phyloP scores from a whole-genome alignment of 208 protist genomes.

The Crithidia mellificae region DNA sequence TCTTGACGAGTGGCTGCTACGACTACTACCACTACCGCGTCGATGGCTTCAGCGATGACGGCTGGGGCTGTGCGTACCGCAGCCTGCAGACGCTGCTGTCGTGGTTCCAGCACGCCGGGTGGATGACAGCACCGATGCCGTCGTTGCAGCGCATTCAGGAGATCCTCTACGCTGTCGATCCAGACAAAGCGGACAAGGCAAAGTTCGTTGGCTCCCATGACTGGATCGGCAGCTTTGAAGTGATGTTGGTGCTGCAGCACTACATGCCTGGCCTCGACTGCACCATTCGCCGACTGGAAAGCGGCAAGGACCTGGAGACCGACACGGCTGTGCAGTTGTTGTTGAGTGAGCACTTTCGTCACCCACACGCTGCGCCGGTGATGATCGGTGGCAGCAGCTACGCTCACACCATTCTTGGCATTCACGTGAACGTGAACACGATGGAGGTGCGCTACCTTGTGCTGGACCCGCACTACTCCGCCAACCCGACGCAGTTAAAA shows the following conservation, averaged over 20 bases:
- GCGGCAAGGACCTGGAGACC: conserved; percentile 76
- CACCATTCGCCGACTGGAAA: conserved; percentile 84
- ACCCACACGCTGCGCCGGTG: conserved; percentile 79
- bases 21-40: conserved; percentile 96
- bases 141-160: conserved; percentile 83
- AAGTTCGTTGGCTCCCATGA: conserved; percentile 91
- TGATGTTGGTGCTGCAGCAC: conserved; percentile 89
- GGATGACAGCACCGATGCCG: conserved; percentile 52
- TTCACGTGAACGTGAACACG: conserved; percentile 85
- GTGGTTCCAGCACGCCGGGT: conserved; percentile 77
- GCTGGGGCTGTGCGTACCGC: conserved; percentile 96
- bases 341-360: conserved; percentile 86
- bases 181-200: conserved; percentile 75
- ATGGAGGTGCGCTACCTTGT: conserved; percentile 88
- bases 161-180: conserved; percentile 72
- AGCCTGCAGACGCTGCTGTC: conserved; percentile 88
- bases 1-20: conserved; percentile 77
- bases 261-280: conserved; percentile 73
- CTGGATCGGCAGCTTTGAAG: conserved; percentile 95
- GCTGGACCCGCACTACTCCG: conserved; percentile 94
- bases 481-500: conserved; percentile 69
- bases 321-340: conserved; percentile 67
- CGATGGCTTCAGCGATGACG: conserved; percentile 92
- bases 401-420: conserved; percentile 94
- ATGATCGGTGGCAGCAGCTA: conserved; percentile 96